Conservation (phyloP, 805 yeast genomes). For the Torulaspora franciscae region DNA sequence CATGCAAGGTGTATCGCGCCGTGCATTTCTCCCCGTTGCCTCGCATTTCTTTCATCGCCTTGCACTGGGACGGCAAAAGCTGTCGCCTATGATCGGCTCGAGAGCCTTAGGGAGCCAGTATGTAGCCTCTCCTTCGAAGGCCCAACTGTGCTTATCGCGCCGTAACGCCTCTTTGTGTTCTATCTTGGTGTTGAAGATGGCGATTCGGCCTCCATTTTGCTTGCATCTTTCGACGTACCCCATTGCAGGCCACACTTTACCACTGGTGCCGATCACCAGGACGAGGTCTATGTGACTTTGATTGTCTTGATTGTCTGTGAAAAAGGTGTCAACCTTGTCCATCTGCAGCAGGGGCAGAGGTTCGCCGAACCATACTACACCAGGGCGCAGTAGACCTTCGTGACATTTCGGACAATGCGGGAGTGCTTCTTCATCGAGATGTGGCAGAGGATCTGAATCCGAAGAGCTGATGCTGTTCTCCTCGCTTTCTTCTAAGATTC, state of each 20-base stretch:
- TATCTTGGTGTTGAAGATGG: slow-evolving; percentile 72
- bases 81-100: slow-evolving; percentile 44
- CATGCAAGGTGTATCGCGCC: too few relatives aligned
- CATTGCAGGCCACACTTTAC: slow-evolving; percentile 87
- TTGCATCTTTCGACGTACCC: slow-evolving; percentile 78
- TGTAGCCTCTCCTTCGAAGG: slow-evolving; percentile 77
- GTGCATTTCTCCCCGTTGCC: neutral
- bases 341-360: slow-evolving; percentile 61
- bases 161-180: slow-evolving; percentile 43
- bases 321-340: slow-evolving; percentile 65
- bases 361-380: slow-evolving; percentile 96
- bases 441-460: slow-evolving; percentile 45
- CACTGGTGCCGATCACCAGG: slow-evolving; percentile 80
- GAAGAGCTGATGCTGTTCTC: slow-evolving; percentile 34
- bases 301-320: slow-evolving; percentile 31
- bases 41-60: neutral
- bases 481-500: too few relatives aligned
- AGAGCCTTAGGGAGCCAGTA: slow-evolving; percentile 62
- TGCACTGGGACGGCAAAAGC: slow-evolving; percentile 20
- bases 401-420: slow-evolving; percentile 77
- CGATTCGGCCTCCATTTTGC: slow-evolving; percentile 72
- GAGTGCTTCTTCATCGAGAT: slow-evolving; percentile 46
- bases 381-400: slow-evolving; percentile 71
- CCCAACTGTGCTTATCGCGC: slow-evolving; percentile 52
- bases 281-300: slow-evolving; percentile 56